A percentile compares a stretch with the other conserved stretches of the same genome.
Conservation (phyloP, 495 filamentous ascomycete species). For the Cudoniella acicularis region DNA sequence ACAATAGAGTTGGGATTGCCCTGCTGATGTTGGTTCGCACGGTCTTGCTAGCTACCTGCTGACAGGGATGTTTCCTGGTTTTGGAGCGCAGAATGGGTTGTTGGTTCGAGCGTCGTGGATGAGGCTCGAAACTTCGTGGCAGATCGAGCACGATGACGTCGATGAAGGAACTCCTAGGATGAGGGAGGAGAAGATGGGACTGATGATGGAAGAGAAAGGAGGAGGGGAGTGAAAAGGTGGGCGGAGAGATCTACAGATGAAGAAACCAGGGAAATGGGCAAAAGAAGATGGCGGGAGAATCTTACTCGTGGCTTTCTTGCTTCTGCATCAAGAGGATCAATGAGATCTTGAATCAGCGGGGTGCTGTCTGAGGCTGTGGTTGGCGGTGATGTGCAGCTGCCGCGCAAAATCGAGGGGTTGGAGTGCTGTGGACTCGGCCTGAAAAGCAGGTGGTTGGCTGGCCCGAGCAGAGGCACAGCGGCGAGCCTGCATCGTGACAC, state of each 20-base stretch:
- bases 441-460: background rate
- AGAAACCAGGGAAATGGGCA: background rate
- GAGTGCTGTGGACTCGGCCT: background rate
- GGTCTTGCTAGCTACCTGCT: background rate
- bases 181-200: background rate
- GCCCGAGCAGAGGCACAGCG: background rate
- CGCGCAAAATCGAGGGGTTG: constrained; percentile 10
- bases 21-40: background rate
- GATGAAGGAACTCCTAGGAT: background rate
- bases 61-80: constrained; percentile 2
- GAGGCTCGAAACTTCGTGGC: background rate
- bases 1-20: background rate
- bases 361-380: background rate
- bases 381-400: background rate
- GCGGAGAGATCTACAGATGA: background rate
- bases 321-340: background rate
- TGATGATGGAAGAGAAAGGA: background rate
- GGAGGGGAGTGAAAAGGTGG: background rate
- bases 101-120: background rate
- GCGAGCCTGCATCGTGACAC: background rate
- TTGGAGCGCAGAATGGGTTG: background rate
- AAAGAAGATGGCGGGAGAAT: constrained; percentile 3
- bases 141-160: background rate
- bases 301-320: background rate
- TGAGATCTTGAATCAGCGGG: background rate